A percentile compares a stretch with the other conserved stretches of the same genome.
Evolutionary conservation across 352 stramenopile genomes (phyloP).

Genomic region (Phytophthora parvispora): DNA sequence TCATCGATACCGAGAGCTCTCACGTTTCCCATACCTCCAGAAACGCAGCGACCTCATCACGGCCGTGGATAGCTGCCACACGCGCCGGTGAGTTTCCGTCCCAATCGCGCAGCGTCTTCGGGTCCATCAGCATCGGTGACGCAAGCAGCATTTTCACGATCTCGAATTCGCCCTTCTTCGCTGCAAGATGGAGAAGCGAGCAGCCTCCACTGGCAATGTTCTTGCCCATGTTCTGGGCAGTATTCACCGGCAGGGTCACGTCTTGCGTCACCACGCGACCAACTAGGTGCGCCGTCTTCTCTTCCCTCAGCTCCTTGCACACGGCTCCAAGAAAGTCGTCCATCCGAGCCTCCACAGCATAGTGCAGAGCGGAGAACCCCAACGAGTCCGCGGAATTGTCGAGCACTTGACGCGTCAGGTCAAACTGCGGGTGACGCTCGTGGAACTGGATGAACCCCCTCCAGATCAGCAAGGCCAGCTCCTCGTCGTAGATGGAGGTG

Average conservation of each 20-base stretch:
- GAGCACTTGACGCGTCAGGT: constrained; percentile 70
- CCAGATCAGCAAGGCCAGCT: constrained; percentile 76
- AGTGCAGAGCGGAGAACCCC: constrained; percentile 78
- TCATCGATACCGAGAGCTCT: background rate
- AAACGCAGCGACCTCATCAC: constrained; percentile 43
- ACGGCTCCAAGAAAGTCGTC: constrained; percentile 46
- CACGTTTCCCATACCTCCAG: constrained; percentile 34
- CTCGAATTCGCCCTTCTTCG: constrained; percentile 61
- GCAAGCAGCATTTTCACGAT: constrained; percentile 60
- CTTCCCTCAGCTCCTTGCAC: constrained; percentile 34
- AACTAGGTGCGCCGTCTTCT: constrained; percentile 21
- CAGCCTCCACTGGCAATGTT: constrained; percentile 80
- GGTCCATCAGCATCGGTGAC: constrained; percentile 38
- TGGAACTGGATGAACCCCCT: constrained; percentile 62
- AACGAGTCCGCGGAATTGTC: constrained; percentile 78
- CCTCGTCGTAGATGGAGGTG: constrained; percentile 88
- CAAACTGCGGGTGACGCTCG: constrained; percentile 39
- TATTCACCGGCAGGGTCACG: constrained; percentile 73
- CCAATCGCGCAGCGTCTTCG: constrained; percentile 54
- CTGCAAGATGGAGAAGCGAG: constrained; percentile 78
- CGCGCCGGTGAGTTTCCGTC: constrained; percentile 63
- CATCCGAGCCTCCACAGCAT: constrained; percentile 85
- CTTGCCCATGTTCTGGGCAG: constrained; percentile 67
- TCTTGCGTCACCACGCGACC: constrained; percentile 60
- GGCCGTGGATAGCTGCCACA: constrained; percentile 61